Base-by-base conservation (phyloP, 2,329 filamentous ascomycete species). In the Phialophora expanda region DNA sequence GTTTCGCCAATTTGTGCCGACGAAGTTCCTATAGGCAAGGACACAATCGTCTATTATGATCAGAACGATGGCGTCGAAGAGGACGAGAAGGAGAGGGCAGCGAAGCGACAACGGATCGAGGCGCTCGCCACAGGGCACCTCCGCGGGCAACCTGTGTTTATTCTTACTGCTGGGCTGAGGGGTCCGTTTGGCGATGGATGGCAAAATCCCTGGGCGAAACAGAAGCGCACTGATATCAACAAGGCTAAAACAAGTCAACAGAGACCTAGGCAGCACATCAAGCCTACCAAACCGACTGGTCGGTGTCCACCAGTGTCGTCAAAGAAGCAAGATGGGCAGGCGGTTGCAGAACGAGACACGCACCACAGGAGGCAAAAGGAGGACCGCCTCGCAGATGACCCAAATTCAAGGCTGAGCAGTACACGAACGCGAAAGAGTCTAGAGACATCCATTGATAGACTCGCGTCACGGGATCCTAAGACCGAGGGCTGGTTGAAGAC, bases 141-240 rank as follows among this genome's bases (percentile, higher is more conserved):
- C 46, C 71, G 78, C 38, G 81, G 81, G 28, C 72, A 74, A 30
- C 75, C 76, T 17, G 72, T 81, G 9, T 82, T 81, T 62, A 82
- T 84, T 53, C 72, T 80, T 11, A 81, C 78, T 5, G 81, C 81
- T 12, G 76, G 76, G 8, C 73, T 84, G 22, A 77, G 74, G 51
- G 82, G 82, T 0, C 81, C 81, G 1, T 80, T 84, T 34, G 76
- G 79, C 4, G 66, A 75, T 26, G 75, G 71, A 28, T 84, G 82
- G 82, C 68, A 70, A 4, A 83, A 83, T 69, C 82, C 81, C 1
- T 83, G 81, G 81, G 55, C 62, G 1, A 58, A 38, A 44, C 56
- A 24, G 56, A 77, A 75, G 57, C 64, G 70, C 2, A 57, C 65
- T 54, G 7, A 67, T 2, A 57, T 65, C 54, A 11, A 67, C 48